Percentiles rank a stretch among this genome's conserved stretches.
These are phyloP conservation scores for Chalara sp. DNA, from an alignment of 2,329 filamentous ascomycete species.

Conservation along the genomic window DNA sequence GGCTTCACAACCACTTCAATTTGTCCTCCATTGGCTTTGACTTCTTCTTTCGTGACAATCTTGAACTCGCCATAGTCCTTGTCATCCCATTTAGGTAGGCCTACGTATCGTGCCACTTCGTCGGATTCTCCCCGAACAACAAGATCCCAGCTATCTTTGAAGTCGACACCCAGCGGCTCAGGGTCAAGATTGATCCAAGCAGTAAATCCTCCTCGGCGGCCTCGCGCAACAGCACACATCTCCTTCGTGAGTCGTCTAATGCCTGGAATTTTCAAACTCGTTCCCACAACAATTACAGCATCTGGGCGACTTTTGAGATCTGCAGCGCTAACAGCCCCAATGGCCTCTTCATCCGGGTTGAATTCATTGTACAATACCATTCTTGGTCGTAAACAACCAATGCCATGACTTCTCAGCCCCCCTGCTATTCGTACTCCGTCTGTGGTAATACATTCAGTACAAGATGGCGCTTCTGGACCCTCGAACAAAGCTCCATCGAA, in stretches of 20 bases:
- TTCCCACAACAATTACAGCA: slow-evolving; percentile 90
- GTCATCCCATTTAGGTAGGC: slow-evolving; percentile 53
- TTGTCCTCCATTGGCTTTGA: slow-evolving; percentile 32
- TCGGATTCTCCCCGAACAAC: slow-evolving; percentile 85
- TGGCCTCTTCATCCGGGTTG: slow-evolving; percentile 94
- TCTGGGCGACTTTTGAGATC: slow-evolving; percentile 84
- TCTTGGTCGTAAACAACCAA: slow-evolving; percentile 80
- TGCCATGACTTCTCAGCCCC: slow-evolving; percentile 87
- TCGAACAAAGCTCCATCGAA: slow-evolving; percentile 78
- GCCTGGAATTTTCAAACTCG: slow-evolving; percentile 90
- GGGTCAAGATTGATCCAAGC: slow-evolving; percentile 93
- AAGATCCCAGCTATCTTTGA: slow-evolving; percentile 90
- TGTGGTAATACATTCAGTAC: slow-evolving; percentile 63
- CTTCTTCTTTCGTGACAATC: slow-evolving; percentile 36
- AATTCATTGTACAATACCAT: slow-evolving; percentile 98
- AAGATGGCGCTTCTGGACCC: slow-evolving; percentile 77
- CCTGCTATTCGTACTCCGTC: slow-evolving; percentile 72
- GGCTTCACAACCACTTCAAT: slow-evolving; percentile 35
- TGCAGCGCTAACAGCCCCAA: slow-evolving; percentile 80
- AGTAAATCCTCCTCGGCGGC: slow-evolving; percentile 75
- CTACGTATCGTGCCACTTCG: slow-evolving; percentile 70
- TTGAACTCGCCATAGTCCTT: slow-evolving; percentile 44
- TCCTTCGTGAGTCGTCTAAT: slow-evolving; percentile 85
- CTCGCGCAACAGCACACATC: slow-evolving; percentile 80
- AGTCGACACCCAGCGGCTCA: slow-evolving; percentile 73